Percentiles rank a stretch among this genome's conserved stretches.
These are phyloP conservation scores for Eremomyces bilateralis DNA, from an alignment of 495 filamentous ascomycete species.

Conservation along the genomic window DNA sequence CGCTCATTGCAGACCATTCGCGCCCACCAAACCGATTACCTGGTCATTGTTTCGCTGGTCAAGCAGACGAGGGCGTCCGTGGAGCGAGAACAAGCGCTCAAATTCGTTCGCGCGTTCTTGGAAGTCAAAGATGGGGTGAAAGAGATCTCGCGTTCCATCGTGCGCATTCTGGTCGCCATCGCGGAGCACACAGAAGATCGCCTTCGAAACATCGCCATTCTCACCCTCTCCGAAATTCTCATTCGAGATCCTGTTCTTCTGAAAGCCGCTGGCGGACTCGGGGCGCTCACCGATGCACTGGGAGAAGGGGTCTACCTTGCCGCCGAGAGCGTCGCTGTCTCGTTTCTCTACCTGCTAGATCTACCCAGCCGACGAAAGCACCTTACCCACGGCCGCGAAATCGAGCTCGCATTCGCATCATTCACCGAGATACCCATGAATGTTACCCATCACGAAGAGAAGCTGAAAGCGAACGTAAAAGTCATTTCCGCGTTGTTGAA, in stretches of 20 bases:
- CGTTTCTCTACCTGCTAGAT: slow-evolving; percentile 77
- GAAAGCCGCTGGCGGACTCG: slow-evolving; percentile 59
- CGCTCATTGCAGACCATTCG: slow-evolving; percentile 77
- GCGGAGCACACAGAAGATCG: slow-evolving; percentile 81
- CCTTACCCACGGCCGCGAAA: slow-evolving; percentile 52
- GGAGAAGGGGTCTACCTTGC: slow-evolving; percentile 80
- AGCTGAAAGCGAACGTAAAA: slow-evolving; percentile 64
- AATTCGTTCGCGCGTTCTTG: slow-evolving; percentile 87
- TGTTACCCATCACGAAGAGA: slow-evolving; percentile 46
- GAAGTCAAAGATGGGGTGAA: slow-evolving; percentile 84
- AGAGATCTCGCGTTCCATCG: slow-evolving; percentile 69
- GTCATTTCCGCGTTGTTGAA: slow-evolving; percentile 72
- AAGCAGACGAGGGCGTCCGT: slow-evolving; percentile 92
- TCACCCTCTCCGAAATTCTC: slow-evolving; percentile 81
- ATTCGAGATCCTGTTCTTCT: slow-evolving; percentile 63
- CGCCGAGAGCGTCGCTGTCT: slow-evolving; percentile 60
- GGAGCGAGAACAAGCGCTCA: slow-evolving; percentile 88
- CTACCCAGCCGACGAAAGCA: slow-evolving; percentile 58
- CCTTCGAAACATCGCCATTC: slow-evolving; percentile 66
- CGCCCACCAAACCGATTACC: slow-evolving; percentile 66
- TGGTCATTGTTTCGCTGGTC: slow-evolving; percentile 76
- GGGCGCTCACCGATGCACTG: slow-evolving; percentile 62
- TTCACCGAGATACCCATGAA: slow-evolving; percentile 77
- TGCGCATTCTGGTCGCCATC: slow-evolving; percentile 70
- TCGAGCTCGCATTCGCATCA: slow-evolving; percentile 30